These are phyloP conservation scores for Pythium aristosporum DNA, from an alignment of 352 stramenopile genomes.

Conservation along the genomic window DNA sequence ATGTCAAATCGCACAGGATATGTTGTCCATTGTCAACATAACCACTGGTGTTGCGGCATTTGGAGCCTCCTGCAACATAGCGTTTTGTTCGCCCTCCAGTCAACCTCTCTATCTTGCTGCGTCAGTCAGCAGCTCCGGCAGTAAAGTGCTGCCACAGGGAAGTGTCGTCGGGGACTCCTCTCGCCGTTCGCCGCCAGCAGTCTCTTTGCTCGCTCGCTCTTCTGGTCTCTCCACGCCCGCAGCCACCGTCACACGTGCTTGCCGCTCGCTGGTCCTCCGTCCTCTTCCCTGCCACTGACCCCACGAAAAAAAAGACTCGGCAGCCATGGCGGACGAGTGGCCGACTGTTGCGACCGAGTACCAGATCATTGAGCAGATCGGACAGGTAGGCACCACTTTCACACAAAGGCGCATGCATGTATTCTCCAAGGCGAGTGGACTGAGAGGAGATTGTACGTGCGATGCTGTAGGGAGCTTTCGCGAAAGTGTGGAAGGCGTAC, in stretches of 20 bases:
- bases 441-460: neutral
- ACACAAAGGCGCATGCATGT: neutral
- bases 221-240: neutral
- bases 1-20: neutral
- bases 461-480: conserved; percentile 92
- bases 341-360: conserved; percentile 81
- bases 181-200: neutral
- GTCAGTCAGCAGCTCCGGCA: conserved; percentile 15
- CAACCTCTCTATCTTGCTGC: conserved; percentile 14
- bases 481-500: conserved; percentile 97
- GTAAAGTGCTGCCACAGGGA: conserved; percentile 27
- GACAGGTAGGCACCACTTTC: conserved; percentile 44
- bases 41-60: neutral
- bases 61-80: conserved; percentile 25
- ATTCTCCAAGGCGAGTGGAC: neutral
- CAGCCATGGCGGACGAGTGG: conserved; percentile 82
- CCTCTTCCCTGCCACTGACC: too few species aligned
- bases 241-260: neutral
- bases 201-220: neutral
- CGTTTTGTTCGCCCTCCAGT: neutral
- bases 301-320: neutral
- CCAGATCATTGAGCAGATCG: conserved; percentile 90
- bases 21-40: conserved; percentile 17
- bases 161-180: conserved; percentile 2
- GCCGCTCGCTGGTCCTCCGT: neutral